phyloP scores from a whole-genome alignment of 495 filamentous ascomycete genomes.

The Penicillium arizonense region DNA sequence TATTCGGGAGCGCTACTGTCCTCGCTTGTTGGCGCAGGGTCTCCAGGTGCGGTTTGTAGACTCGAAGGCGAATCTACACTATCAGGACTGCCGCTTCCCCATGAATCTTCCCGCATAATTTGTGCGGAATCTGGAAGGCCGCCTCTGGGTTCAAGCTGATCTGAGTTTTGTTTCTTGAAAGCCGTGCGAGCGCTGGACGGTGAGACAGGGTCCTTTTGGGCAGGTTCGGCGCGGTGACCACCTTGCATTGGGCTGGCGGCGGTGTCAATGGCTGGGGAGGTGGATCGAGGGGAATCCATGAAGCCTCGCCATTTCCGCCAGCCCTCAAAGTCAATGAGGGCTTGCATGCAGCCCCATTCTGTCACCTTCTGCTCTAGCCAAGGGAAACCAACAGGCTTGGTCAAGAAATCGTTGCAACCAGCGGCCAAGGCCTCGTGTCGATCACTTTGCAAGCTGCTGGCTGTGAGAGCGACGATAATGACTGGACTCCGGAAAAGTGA shows the following conservation, averaged over 20 bases:
- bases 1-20: neutral
- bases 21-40: neutral
- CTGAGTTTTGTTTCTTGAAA: slow-evolving; percentile 3
- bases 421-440: slow-evolving; percentile 92
- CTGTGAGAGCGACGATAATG: slow-evolving; percentile 96
- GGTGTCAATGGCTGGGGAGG: slow-evolving; percentile 21
- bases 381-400: slow-evolving; percentile 97
- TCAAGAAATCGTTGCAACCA: slow-evolving; percentile 97
- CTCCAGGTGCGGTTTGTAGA: slow-evolving; percentile 10
- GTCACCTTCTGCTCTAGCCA: slow-evolving; percentile 97
- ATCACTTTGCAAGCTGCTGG: slow-evolving; percentile 89
- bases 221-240: slow-evolving; percentile 15
- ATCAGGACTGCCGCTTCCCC: slow-evolving; percentile 35
- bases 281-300: slow-evolving; percentile 34
- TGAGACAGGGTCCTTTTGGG: slow-evolving; percentile 11
- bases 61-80: slow-evolving; percentile 31
- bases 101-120: slow-evolving; percentile 33
- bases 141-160: slow-evolving; percentile 12
- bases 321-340: slow-evolving; percentile 96
- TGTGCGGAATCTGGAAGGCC: slow-evolving; percentile 19
- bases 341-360: slow-evolving; percentile 99
- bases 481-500: slow-evolving; percentile 91
- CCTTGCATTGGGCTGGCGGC: slow-evolving; percentile 34
- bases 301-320: slow-evolving; percentile 97
- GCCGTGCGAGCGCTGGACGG: slow-evolving; percentile 15